A percentile compares a stretch with the other conserved stretches of the same genome.
Evolutionary conservation across 2,329 filamentous ascomycete species (phyloP).

Genomic region (Dothistroma pini): DNA sequence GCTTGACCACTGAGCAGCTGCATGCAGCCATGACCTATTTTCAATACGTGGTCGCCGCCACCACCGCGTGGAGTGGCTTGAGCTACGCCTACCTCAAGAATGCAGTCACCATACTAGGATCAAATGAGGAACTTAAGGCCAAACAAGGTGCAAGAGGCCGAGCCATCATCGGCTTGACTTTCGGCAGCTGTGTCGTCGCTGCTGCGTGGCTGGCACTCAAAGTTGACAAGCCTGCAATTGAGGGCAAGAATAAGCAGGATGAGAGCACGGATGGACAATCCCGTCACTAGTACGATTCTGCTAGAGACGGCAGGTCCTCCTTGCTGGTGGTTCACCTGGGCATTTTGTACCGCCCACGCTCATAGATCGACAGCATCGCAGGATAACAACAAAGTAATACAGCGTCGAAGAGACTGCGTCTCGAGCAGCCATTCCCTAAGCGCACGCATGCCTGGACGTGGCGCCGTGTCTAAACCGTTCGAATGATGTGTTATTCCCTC

Average conservation of each 20-base stretch:
- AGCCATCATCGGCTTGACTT: slow-evolving; percentile 47
- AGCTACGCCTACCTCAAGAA: slow-evolving; percentile 91
- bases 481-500: too few species aligned
- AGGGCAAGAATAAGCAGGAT: slow-evolving; percentile 1
- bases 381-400: not conserved
- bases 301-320: not conserved
- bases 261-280: not conserved
- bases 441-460: too few species aligned
- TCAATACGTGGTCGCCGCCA: slow-evolving; percentile 80
- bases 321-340: not conserved
- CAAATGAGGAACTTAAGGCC: slow-evolving; percentile 45
- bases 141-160: slow-evolving; percentile 48
- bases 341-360: not conserved
- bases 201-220: slow-evolving; percentile 34
- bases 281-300: not conserved
- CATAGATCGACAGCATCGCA: not conserved
- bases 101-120: slow-evolving; percentile 77
- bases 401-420: too few species aligned
- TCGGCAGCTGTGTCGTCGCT: slow-evolving; percentile 42
- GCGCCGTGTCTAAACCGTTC: too few species aligned
- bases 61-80: slow-evolving; percentile 88
- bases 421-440: too few species aligned
- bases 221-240: slow-evolving; percentile 16
- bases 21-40: slow-evolving; percentile 36
- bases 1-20: slow-evolving; percentile 29